phyloP scores from a whole-genome alignment of 148 eudicot species.

The Agrostemma githago region DNA sequence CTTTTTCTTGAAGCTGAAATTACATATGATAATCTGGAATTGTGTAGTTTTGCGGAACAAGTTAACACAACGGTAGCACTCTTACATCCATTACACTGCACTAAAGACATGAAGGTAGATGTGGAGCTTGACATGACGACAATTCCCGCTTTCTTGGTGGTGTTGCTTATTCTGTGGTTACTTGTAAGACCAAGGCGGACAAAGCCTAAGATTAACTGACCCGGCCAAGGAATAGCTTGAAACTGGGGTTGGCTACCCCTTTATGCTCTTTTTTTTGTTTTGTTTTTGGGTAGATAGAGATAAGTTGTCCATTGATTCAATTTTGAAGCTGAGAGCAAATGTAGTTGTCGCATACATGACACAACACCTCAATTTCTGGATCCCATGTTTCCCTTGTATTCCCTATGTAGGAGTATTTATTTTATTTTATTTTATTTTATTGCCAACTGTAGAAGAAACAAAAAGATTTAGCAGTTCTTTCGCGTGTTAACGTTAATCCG shows the following conservation, averaged over 20 bases:
- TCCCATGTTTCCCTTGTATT: neutral
- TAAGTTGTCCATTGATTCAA: neutral
- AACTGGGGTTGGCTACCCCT: neutral
- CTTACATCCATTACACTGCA: conserved; percentile 86
- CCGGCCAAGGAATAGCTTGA: neutral
- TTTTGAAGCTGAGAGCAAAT: neutral
- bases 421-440: no score
- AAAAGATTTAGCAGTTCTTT: no score
- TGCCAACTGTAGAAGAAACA: no score
- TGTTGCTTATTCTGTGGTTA: conserved; percentile 58
- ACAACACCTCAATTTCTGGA: neutral
- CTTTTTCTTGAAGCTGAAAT: neutral
- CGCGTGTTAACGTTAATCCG: no score
- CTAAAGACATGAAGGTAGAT: conserved; percentile 66
- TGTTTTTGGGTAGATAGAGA: neutral
- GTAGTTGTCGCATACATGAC: neutral
- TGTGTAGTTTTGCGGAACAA: conserved; percentile 61
- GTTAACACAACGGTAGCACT: conserved; percentile 55
- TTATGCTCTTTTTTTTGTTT: neutral
- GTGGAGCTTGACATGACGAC: conserved; percentile 79
- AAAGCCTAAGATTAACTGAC: conserved; percentile 90
- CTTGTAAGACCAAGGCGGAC: conserved; percentile 75
- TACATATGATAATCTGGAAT: conserved; percentile 10
- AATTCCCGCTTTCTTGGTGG: conserved; percentile 77
- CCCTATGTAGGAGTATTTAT: no score